These are phyloP conservation scores for Scytalidium lignicola DNA, from an alignment of 2,329 filamentous ascomycete species.

Conservation along the genomic window DNA sequence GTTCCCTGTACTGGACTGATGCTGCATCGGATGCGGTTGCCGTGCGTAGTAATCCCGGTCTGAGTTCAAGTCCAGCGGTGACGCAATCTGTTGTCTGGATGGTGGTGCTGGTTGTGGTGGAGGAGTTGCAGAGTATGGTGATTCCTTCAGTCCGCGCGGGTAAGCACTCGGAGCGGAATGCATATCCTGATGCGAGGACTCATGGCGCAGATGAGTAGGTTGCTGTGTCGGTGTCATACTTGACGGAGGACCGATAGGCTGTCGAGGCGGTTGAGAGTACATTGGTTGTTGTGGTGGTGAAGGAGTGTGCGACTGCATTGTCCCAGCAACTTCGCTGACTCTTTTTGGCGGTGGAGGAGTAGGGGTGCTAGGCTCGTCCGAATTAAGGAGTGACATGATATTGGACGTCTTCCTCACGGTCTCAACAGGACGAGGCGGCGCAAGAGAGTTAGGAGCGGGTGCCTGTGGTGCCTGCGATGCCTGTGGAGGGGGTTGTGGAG, in stretches of 20 bases:
- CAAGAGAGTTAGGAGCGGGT: constrained; percentile 24
- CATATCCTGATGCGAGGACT: constrained; percentile 22
- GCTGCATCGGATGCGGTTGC: constrained; percentile 17
- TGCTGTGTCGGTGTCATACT: constrained; percentile 6
- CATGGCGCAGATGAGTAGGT: constrained; percentile 21
- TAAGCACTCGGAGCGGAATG: constrained; percentile 22
- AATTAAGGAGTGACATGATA: constrained; percentile 58
- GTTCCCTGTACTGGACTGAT: constrained; percentile 17
- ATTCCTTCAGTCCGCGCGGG: constrained; percentile 24
- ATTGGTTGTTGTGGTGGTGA: constrained; percentile 19
- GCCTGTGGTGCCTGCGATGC: not conserved
- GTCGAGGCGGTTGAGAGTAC: constrained; percentile 22
- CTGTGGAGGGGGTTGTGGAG: constrained; percentile 5
- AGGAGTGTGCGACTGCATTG: constrained; percentile 19
- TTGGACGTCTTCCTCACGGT: constrained; percentile 56
- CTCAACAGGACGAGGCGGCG: constrained; percentile 35
- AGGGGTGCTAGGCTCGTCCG: constrained; percentile 45
- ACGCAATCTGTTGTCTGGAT: constrained; percentile 18
- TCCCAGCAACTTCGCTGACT: constrained; percentile 17
- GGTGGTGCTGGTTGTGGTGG: constrained; percentile 12
- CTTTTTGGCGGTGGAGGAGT: constrained; percentile 33
- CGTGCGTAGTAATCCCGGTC: constrained; percentile 28
- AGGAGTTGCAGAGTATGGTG: constrained; percentile 27
- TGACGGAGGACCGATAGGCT: constrained; percentile 14
- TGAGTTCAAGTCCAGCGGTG: constrained; percentile 22